A percentile compares a stretch with the other conserved stretches of the same genome.
Evolutionary conservation across 2,329 filamentous ascomycete genomes (phyloP).

Genomic region (Helotiales sp.): DNA sequence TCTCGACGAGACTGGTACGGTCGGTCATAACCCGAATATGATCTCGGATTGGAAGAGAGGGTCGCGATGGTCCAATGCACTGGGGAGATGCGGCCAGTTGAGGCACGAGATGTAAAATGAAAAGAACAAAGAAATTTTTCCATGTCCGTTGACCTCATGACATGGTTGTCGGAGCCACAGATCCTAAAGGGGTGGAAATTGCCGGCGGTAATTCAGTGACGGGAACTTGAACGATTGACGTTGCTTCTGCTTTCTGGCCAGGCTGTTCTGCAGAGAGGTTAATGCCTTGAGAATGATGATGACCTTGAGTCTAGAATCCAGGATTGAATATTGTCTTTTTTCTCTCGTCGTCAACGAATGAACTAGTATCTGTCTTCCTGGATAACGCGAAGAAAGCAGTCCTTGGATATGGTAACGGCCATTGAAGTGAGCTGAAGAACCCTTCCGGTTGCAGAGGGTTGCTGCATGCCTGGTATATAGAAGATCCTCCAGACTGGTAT

Average conservation of each 20-base stretch:
- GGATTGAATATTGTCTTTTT: too few relatives aligned
- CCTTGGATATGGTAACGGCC: not conserved
- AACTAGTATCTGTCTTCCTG: not conserved
- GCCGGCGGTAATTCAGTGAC: too few relatives aligned
- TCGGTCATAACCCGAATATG: too few relatives aligned
- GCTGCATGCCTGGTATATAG: not conserved
- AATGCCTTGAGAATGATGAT: not conserved
- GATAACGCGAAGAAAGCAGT: not conserved
- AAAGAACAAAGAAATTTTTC: slow-evolving; percentile 28
- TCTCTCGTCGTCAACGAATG: too few relatives aligned
- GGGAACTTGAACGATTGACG: too few relatives aligned
- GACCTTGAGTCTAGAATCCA: not conserved
- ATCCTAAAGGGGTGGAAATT: not conserved
- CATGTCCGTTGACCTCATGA: slow-evolving; percentile 19
- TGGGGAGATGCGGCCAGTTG: not conserved
- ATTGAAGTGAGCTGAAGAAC: not conserved
- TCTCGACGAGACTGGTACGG: too few relatives aligned
- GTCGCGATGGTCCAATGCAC: not conserved
- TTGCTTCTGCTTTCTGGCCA: not conserved
- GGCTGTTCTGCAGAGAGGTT: not conserved
- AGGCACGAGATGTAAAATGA: not conserved
- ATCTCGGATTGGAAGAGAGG: not conserved
- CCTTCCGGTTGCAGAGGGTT: slow-evolving; percentile 1
- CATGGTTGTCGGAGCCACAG: slow-evolving; percentile 1
- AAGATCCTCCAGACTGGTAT: not conserved